Percentiles rank a stretch among this genome's conserved stretches.
Conservation (phyloP, 2,329 filamentous ascomycete genomes). For the Curvularia eragrostidis region DNA sequence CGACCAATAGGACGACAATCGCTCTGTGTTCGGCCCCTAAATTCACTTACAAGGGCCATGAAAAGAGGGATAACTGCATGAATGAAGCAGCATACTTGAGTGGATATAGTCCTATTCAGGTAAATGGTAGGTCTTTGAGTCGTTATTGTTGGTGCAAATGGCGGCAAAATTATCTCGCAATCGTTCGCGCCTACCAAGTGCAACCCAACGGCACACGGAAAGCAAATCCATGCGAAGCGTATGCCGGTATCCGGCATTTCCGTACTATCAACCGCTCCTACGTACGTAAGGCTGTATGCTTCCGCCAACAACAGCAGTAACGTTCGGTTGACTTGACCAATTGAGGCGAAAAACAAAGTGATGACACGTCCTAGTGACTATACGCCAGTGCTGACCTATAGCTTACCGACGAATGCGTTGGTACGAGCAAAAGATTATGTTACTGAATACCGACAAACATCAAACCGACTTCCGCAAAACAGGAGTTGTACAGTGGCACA, state of each 20-base stretch:
- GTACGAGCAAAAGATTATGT: neutral
- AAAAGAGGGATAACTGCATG: constrained; percentile 16
- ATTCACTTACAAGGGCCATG: constrained; percentile 1
- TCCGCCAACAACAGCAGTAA: neutral
- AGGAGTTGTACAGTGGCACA: neutral
- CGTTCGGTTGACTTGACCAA: constrained; percentile 3
- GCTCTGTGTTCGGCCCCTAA: constrained; percentile 19
- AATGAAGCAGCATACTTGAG: constrained; percentile 3
- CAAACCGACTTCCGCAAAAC: neutral
- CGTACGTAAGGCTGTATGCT: constrained; percentile 10
- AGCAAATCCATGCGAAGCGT: neutral
- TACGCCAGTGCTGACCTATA: neutral
- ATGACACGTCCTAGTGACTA: neutral
- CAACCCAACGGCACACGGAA: constrained; percentile 4
- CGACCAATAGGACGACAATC: constrained; percentile 4
- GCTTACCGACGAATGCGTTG: neutral
- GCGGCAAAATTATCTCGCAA: constrained; percentile 10
- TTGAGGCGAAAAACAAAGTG: neutral
- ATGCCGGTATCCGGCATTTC: constrained; percentile 8
- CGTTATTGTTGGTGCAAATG: constrained; percentile 9
- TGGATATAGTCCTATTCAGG: neutral
- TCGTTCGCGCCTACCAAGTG: constrained; percentile 7
- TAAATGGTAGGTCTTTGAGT: neutral
- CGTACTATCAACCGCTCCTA: constrained; percentile 2
- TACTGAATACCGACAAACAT: neutral